phyloP scores from a whole-genome alignment of 2,329 filamentous ascomycete species.

The Pseudogymnoascus sp. region DNA sequence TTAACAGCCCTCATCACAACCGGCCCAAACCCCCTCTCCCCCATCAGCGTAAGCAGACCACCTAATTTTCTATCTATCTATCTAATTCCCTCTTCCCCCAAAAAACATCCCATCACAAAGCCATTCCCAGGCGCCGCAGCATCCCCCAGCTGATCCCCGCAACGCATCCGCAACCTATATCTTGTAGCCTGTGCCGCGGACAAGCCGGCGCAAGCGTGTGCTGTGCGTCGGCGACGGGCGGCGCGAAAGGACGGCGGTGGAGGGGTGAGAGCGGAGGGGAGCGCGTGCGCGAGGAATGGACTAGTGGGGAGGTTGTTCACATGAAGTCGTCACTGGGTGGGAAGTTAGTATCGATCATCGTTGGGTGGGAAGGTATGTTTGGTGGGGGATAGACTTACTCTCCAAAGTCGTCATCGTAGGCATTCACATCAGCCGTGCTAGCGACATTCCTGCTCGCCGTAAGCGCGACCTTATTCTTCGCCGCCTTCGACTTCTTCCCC shows the following conservation, averaged over 20 bases:
- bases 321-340: conserved; percentile 62
- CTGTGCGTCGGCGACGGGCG: background rate
- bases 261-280: background rate
- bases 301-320: conserved; percentile 39
- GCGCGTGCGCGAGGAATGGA: conserved; percentile 5
- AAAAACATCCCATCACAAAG: background rate
- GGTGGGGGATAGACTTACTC: conserved; percentile 53
- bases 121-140: conserved; percentile 1
- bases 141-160: background rate
- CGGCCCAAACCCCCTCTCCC: background rate
- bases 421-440: conserved; percentile 59
- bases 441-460: conserved; percentile 52
- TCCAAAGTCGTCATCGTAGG: conserved; percentile 79
- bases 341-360: conserved; percentile 17
- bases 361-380: too few relatives aligned
- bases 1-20: background rate
- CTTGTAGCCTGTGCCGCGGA: conserved; percentile 1
- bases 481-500: conserved; percentile 93
- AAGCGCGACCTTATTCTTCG: conserved; percentile 86
- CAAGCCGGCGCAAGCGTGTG: background rate
- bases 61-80: background rate
- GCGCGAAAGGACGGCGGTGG: conserved; percentile 1
- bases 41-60: background rate
- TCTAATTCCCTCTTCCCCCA: background rate
- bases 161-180: background rate